Percentiles rank a stretch among this genome's conserved stretches.
Evolutionary conservation across 352 stramenopile species (phyloP).

Genomic region (Pythium phragmitis): DNA sequence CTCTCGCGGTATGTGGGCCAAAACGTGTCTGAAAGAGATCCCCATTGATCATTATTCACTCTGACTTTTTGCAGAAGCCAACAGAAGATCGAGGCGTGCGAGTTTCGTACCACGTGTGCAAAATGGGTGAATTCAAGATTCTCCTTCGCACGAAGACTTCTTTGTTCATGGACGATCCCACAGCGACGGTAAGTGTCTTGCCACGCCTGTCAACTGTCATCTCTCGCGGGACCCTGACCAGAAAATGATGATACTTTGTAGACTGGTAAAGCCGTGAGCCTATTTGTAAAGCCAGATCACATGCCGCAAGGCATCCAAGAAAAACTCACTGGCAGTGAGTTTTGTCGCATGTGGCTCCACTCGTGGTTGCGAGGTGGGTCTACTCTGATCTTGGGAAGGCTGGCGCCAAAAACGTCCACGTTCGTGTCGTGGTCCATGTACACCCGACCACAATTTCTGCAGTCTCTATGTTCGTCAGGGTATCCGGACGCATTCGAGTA

Average conservation of each 20-base stretch:
- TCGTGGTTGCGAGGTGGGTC: conserved; percentile 76
- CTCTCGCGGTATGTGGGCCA: conserved; percentile 31
- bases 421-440: conserved; percentile 50
- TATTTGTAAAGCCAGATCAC: conserved; percentile 79
- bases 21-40: conserved; percentile 6
- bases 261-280: conserved; percentile 32
- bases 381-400: conserved; percentile 42
- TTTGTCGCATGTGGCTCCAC: conserved; percentile 67
- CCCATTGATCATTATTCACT: conserved; percentile 12
- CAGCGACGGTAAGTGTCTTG: conserved; percentile 4
- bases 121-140: conserved; percentile 48
- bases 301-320: conserved; percentile 49
- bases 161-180: conserved; percentile 22
- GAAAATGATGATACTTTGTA: background rate
- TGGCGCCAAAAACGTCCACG: conserved; percentile 34
- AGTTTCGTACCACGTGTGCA: conserved; percentile 68
- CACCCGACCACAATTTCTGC: conserved; percentile 45
- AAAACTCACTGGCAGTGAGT: conserved; percentile 58
- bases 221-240: background rate
- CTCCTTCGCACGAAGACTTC: conserved; percentile 59
- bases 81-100: conserved; percentile 9
- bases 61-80: background rate
- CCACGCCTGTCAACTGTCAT: background rate
- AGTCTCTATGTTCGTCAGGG: conserved; percentile 33
- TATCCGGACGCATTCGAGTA: conserved; percentile 58